Conservation (phyloP, 2,329 filamentous ascomycete genomes). For the Diaporthe humulicola region DNA sequence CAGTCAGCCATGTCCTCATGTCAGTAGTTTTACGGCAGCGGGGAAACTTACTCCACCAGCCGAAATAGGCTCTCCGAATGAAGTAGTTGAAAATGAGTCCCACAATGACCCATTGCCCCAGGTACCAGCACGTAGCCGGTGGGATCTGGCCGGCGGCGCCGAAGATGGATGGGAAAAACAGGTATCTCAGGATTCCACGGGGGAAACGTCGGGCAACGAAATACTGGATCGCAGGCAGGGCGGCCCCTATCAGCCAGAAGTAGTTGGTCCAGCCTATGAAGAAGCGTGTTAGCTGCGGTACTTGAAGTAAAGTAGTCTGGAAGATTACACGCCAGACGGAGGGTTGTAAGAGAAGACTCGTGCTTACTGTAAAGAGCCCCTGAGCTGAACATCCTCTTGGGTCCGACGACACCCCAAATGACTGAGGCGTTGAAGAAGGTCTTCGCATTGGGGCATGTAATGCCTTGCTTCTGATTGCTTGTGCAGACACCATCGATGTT, state of each 20-base stretch:
- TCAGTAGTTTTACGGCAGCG: too few species aligned
- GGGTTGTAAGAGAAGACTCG: background rate
- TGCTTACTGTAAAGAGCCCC: constrained; percentile 17
- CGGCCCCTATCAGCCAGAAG: constrained; percentile 68
- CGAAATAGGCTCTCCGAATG: constrained; percentile 62
- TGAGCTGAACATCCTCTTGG: constrained; percentile 62
- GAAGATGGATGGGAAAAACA: constrained; percentile 68
- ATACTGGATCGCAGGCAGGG: constrained; percentile 63
- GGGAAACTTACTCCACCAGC: constrained; percentile 63
- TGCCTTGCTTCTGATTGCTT: constrained; percentile 59
- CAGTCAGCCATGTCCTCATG: constrained; percentile 4
- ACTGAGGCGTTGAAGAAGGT: constrained; percentile 73
- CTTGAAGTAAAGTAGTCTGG: background rate
- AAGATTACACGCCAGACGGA: background rate
- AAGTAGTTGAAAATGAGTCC: constrained; percentile 68
- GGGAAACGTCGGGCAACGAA: constrained; percentile 62
- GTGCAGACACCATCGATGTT: constrained; percentile 68
- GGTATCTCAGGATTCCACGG: constrained; percentile 59
- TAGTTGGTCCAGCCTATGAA: constrained; percentile 57
- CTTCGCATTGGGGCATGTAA: constrained; percentile 68
- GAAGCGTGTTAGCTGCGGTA: background rate
- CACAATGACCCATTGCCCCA: constrained; percentile 67
- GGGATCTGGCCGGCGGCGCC: constrained; percentile 64
- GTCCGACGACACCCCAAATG: constrained; percentile 73
- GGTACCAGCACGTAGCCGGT: constrained; percentile 68